Percentiles rank a stretch among this genome's conserved stretches.
phyloP scores from a whole-genome alignment of 2,329 filamentous ascomycete genomes.

The Dactylella cylindrospora region DNA sequence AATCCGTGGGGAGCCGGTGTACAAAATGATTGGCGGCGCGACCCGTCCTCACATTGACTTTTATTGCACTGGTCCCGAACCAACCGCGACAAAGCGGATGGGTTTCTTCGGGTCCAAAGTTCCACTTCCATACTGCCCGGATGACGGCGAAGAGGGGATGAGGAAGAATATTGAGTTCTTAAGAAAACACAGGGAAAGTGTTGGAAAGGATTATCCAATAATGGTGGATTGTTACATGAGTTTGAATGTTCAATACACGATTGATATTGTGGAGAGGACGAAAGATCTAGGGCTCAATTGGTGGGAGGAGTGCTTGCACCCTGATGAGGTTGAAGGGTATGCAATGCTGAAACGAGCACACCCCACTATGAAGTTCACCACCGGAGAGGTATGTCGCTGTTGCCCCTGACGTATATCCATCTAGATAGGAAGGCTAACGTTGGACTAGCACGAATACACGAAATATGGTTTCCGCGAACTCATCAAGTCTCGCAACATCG shows the following conservation, averaged over 20 bases:
- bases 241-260: conserved; percentile 87
- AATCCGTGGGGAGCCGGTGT: conserved; percentile 87
- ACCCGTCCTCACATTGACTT: conserved; percentile 81
- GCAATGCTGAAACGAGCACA: conserved; percentile 87
- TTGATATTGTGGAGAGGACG: conserved; percentile 81
- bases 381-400: conserved; percentile 63
- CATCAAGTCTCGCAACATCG: conserved; percentile 84
- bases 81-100: conserved; percentile 75
- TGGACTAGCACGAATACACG: conserved; percentile 74
- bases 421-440: not conserved
- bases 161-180: conserved; percentile 89
- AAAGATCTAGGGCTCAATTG: conserved; percentile 87
- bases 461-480: conserved; percentile 93
- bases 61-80: conserved; percentile 91
- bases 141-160: conserved; percentile 78
- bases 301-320: conserved; percentile 93
- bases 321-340: conserved; percentile 90
- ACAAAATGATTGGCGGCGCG: conserved; percentile 90
- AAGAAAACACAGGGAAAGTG: conserved; percentile 75
- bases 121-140: conserved; percentile 82
- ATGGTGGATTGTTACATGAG: conserved; percentile 99
- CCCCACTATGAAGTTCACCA: conserved; percentile 88
- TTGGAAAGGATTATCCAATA: conserved; percentile 86
- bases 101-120: conserved; percentile 92
- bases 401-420: not conserved